These are phyloP conservation scores for Saksenaea vasiformis DNA, from an alignment of 371 early-diverging fungal genomes.

Conservation along the genomic window DNA sequence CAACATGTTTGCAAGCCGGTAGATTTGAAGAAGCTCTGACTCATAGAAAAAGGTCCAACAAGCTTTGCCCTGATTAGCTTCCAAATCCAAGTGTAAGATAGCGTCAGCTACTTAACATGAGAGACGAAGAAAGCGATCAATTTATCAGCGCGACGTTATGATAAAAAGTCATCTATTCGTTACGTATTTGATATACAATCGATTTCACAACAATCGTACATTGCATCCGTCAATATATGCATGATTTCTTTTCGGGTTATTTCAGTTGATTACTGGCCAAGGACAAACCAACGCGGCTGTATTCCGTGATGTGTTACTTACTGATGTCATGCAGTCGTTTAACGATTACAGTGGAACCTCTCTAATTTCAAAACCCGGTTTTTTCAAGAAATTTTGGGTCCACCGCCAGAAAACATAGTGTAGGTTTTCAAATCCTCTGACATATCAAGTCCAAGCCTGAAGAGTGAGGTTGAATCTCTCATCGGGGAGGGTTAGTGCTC, in stretches of 20 bases:
- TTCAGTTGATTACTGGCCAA: neutral
- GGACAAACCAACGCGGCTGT: neutral
- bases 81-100: neutral
- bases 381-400: too few species aligned
- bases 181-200: neutral
- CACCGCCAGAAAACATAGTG: too few species aligned
- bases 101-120: neutral
- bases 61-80: neutral
- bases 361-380: too few species aligned
- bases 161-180: neutral
- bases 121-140: neutral
- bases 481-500: too few species aligned
- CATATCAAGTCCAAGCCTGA: too few species aligned
- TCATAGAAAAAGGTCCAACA: neutral
- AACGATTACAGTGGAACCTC: too few species aligned
- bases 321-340: neutral
- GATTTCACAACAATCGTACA: neutral
- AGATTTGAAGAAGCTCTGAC: too few species aligned
- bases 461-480: too few species aligned
- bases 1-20: neutral
- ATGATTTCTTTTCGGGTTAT: neutral
- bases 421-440: too few species aligned
- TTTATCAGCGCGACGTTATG: neutral
- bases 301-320: too few species aligned
- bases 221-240: neutral